phyloP scores from a whole-genome alignment of 75 land plant species.

The Pinus albicaulis region DNA sequence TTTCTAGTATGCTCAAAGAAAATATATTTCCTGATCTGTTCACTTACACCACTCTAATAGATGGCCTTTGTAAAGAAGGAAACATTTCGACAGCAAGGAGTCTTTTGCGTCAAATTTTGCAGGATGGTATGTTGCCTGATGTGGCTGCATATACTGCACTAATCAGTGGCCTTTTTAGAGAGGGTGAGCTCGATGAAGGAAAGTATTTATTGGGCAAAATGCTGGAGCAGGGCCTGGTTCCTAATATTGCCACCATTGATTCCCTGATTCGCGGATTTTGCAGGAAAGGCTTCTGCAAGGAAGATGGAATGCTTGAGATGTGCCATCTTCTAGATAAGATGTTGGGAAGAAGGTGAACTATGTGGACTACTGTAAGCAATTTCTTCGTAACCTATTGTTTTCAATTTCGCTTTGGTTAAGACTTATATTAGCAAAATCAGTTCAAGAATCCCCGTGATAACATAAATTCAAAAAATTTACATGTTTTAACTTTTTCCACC shows the following conservation, averaged over 20 bases:
- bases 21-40: conserved; percentile 6
- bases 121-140: conserved; percentile 5
- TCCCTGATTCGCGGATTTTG: conserved; percentile 13
- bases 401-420: no score
- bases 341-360: background rate
- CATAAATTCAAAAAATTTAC: no score
- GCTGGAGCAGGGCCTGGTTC: background rate
- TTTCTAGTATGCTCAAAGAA: conserved; percentile 9
- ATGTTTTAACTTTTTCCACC: no score
- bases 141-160: conserved; percentile 10
- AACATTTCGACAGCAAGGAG: background rate
- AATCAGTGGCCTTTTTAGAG: conserved; percentile 5
- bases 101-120: background rate
- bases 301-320: background rate
- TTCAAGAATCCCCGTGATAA: no score
- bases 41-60: conserved; percentile 12
- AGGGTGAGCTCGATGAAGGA: conserved; percentile 2
- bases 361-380: no score
- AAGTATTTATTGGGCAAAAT: conserved; percentile 9
- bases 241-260: background rate
- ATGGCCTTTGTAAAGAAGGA: conserved; percentile 12
- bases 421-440: no score
- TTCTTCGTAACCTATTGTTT: no score
- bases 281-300: conserved; percentile 10
- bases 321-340: background rate